Evolutionary conservation across 495 filamentous ascomycete species (phyloP), one percentile per base, ranked within the genome.

Genomic region (Tuber umbilicatum): DNA sequence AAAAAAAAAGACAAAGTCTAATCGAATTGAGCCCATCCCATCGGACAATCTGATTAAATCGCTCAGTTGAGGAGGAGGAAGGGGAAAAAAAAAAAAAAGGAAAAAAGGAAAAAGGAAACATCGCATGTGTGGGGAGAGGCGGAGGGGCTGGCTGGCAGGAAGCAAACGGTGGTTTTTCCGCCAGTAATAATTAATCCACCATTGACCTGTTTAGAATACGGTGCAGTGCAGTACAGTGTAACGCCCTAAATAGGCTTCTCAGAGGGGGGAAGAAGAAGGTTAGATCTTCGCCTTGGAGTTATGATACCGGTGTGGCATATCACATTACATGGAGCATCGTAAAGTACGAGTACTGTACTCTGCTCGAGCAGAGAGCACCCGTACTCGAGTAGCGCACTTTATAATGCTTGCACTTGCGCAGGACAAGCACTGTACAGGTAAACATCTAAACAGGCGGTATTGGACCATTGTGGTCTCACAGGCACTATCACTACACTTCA

Each of bases 41-140:
- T 55, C 50, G 50, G 50, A 55, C 23, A 55, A 55, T 55, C 27
- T n/a, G 23, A 27, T 55, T 64, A 64, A 64, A 64, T 64, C 55
- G 12, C 55, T 64, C 55, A 64, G 27, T 64, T 64, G 27, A 64
- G 55, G 12, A 0, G 27, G 12, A 16, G 45, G 45, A 6, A 7
- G 19, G 17, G 12, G 5, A 23, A 7, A 23, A 5, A 23, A 39
- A 39, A 39, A 39, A 5, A 39, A 39, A 39, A 39, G 5, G n/a
- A n/a, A n/a, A n/a, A n/a, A n/a, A 27, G 1, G 10, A n/a, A 55
- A 35, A 35, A 35, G 55, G 55, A 64, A 64, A 35, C 27, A 35
- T 64, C 17, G 55, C 55, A 64, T 17, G 55, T 35, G 23, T 43
- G 47, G 50, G 55, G 50, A 31, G 14, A 6, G 55, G 6, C 27